These are phyloP conservation scores for Didymella sp. DNA, from an alignment of 2,329 filamentous ascomycete species.

Conservation along the genomic window DNA sequence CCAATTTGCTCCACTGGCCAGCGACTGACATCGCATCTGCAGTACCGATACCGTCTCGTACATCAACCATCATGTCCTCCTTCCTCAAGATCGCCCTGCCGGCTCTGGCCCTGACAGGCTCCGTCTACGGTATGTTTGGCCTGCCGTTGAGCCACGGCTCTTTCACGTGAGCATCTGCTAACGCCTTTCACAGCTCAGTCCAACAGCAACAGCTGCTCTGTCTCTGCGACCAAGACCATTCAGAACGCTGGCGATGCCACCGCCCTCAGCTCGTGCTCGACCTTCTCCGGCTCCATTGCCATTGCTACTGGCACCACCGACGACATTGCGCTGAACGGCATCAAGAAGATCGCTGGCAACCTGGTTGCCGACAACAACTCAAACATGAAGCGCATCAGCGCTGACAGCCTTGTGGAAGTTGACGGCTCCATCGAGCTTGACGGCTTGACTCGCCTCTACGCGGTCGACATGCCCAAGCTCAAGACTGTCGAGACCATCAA, in stretches of 20 bases:
- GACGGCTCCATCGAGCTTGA: slow-evolving; percentile 72
- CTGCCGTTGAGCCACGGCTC: not conserved
- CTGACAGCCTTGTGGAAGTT: slow-evolving; percentile 68
- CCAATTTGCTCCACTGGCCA: slow-evolving; percentile 11
- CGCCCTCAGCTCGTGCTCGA: slow-evolving; percentile 68
- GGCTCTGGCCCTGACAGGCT: slow-evolving; percentile 61
- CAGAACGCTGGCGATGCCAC: slow-evolving; percentile 66
- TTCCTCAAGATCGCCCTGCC: slow-evolving; percentile 64
- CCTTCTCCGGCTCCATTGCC: slow-evolving; percentile 71
- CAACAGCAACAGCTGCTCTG: slow-evolving; percentile 46
- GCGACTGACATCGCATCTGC: slow-evolving; percentile 15
- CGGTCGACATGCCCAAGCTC: slow-evolving; percentile 71
- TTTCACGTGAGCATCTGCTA: slow-evolving; percentile 20
- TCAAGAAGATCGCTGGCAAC: slow-evolving; percentile 65
- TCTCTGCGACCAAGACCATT: slow-evolving; percentile 63
- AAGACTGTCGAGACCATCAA: slow-evolving; percentile 69
- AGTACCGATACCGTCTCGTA: slow-evolving; percentile 33
- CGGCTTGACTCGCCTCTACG: slow-evolving; percentile 72
- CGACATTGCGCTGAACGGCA: slow-evolving; percentile 68
- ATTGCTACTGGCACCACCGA: slow-evolving; percentile 65
- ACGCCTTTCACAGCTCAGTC: slow-evolving; percentile 34
- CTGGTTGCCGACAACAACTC: slow-evolving; percentile 62
- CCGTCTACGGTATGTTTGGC: slow-evolving; percentile 57
- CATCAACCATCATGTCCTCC: slow-evolving; percentile 55
- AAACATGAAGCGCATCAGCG: slow-evolving; percentile 69